These are phyloP conservation scores for Schizochytrium sp. DNA, from an alignment of 108 stramenopile species.

Conservation along the genomic window DNA sequence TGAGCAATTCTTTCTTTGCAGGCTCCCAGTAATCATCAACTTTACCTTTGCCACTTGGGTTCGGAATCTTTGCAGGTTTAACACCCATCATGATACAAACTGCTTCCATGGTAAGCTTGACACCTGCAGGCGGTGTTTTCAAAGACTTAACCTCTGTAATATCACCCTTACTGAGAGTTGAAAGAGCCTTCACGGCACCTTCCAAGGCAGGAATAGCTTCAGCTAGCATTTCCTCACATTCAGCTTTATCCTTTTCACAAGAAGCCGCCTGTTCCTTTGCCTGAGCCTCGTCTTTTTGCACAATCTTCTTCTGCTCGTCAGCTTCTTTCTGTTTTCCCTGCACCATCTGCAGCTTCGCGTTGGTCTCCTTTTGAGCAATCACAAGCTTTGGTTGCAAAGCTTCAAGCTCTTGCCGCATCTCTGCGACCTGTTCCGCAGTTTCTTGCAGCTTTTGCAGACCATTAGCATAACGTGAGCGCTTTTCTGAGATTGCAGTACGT, in stretches of 20 bases:
- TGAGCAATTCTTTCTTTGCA: constrained; percentile 75
- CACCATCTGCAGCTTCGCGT: constrained; percentile 73
- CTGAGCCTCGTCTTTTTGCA: constrained; percentile 70
- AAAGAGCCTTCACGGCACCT: constrained; percentile 80
- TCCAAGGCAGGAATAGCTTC: constrained; percentile 82
- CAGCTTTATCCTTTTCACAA: constrained; percentile 70
- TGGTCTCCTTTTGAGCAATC: constrained; percentile 76
- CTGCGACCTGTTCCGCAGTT: constrained; percentile 76
- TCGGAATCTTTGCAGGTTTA: constrained; percentile 67
- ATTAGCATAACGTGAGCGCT: constrained; percentile 72
- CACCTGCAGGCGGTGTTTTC: constrained; percentile 79
- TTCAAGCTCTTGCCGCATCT: constrained; percentile 75
- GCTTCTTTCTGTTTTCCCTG: constrained; percentile 73
- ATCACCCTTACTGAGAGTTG: constrained; percentile 79
- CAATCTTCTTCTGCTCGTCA: constrained; percentile 73
- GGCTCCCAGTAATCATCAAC: constrained; percentile 78
- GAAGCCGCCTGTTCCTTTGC: constrained; percentile 73
- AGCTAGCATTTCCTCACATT: constrained; percentile 77
- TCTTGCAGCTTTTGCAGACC: constrained; percentile 76
- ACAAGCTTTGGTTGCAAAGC: constrained; percentile 79
- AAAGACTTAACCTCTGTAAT: constrained; percentile 82
- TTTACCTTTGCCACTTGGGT: constrained; percentile 74
- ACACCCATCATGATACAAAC: constrained; percentile 80
- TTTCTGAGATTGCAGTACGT: constrained; percentile 27
- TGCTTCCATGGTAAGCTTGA: constrained; percentile 73